Evolutionary conservation across 768 basidiomycete genomes (phyloP), one percentile per base, ranked within the genome.

Genomic region (Pleurotus ostreatus): DNA sequence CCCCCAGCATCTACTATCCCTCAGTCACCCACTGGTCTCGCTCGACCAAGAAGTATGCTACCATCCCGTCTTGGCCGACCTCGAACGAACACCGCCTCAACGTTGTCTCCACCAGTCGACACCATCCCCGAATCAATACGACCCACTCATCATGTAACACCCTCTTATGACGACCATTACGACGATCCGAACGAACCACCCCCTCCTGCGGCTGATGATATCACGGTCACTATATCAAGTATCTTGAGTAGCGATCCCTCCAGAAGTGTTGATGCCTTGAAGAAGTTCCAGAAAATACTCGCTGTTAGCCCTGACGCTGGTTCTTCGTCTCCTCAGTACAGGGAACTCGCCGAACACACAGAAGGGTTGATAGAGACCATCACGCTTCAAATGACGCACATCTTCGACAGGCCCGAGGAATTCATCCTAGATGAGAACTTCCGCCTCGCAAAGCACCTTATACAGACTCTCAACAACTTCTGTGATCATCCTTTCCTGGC

Each of bases 391-490:
- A 92, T 96, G 91, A 82, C 89, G 8, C 90, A 93, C 67, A 85
- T 94, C 16, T 98, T 98, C 66, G 91, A 94, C 51, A 81, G 83
- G 46, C 86, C 86, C 1, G 84, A 89, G 25, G 85, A 91, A 53
- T 73, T 95, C 39, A 70, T 84, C 20, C 73, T 82, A 12, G 85
- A 87, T 15, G 86, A 89, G 60, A 92, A 93, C 64, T 94, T 97
- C 74, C 83, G 97, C 40, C 77, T 99, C 7, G 93, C 95, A 46
- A 99, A 99, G 71, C 97, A 98, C 70, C 82, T 98, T 53, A 96
- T 98, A 60, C 95, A 98, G 70, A 95, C 95, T 0, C 81, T 98
- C 25, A 94, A 95, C 63, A 89, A 90, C 22, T 94, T 98, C 68
- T 96, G 94, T 64, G 94, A 98, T 65, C 92, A 95, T 67, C 71